Base-by-base conservation (phyloP, 179 eudicot species). In the Drosera spatulata region DNA sequence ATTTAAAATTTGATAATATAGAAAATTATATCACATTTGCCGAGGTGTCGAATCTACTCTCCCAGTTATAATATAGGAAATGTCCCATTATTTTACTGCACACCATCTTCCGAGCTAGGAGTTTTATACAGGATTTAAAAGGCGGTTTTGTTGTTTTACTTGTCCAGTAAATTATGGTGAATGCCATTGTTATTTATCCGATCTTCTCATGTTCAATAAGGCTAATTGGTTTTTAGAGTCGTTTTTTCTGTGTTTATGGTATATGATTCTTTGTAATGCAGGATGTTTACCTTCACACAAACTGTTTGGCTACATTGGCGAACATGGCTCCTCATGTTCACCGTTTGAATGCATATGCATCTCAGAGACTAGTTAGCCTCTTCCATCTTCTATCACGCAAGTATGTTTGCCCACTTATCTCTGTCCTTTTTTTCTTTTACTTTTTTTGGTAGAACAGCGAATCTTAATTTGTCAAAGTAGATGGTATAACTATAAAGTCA, bases 281-380 rank as follows among this genome's bases (percentile, higher is more conserved):
- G 96, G 99, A 93, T 77, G 79, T 93, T 61, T 93, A 88, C 74
- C 99, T 93, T 56, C 96, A 93, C 74, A 88, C 99, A 60, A 93
- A 93, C 66, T 93, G 99, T 67, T 82, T 88, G 68, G 95, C 96
- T 65, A 70, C 85, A 53, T 75, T 93, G 80, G 93, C 99, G 46
- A 93, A 93, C 77, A 93, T 93, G 93, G 99, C 99, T 65, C 96
- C 99, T 61, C 91, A 93, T 81, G 95, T 81, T 61, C 93, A 93
- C 67, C 89, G 82, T 55, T 71, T 93, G 75, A 88, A 82, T 77
- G 80, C 87, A 50, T 88, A 84, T 75, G 96, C 99, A 55, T 82
- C 99, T 13, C 95, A 93, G 69, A 83, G 95, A 61, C 77, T 93
- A 61, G 93, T 93, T 67, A 84, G 88, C 86, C 91, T 88, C 62